A percentile compares a stretch with the other conserved stretches of the same genome.
Evolutionary conservation across 352 stramenopile species (phyloP).

Genomic region (Pythium folliculosum): DNA sequence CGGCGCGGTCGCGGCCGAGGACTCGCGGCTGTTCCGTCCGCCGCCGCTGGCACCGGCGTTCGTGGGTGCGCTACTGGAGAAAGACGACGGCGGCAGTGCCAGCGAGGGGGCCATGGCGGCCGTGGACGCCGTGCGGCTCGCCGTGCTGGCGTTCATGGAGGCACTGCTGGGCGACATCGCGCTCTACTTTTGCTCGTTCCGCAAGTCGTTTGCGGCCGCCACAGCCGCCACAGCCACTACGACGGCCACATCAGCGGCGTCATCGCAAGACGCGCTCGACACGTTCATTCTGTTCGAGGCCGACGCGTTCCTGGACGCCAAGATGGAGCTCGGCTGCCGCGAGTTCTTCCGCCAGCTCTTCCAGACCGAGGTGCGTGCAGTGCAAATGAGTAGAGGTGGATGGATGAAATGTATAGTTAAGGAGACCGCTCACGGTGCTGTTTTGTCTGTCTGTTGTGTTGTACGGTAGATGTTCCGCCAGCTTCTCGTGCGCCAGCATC

Average conservation of each 20-base stretch:
- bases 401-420: neutral
- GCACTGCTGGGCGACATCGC: conserved; percentile 61
- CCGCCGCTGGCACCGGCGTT: conserved; percentile 31
- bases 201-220: conserved; percentile 34
- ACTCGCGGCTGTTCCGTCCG: conserved; percentile 51
- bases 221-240: neutral
- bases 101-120: neutral
- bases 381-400: no score
- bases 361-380: conserved; percentile 59
- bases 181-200: conserved; percentile 66
- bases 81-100: neutral
- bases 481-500: conserved; percentile 53
- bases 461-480: conserved; percentile 52
- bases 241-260: neutral
- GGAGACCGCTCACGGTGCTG: neutral
- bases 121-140: conserved; percentile 38
- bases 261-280: conserved; percentile 7
- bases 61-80: conserved; percentile 32
- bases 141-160: conserved; percentile 60
- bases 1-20: conserved; percentile 39
- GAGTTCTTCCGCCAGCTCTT: conserved; percentile 83
- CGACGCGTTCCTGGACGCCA: conserved; percentile 60
- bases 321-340: conserved; percentile 70
- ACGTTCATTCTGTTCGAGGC: conserved; percentile 60
- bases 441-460: conserved; percentile 7